A percentile compares a stretch with the other conserved stretches of the same genome.
Evolutionary conservation across 345 rosid genomes (phyloP).

Genomic region (Atalantia buxifolia): DNA sequence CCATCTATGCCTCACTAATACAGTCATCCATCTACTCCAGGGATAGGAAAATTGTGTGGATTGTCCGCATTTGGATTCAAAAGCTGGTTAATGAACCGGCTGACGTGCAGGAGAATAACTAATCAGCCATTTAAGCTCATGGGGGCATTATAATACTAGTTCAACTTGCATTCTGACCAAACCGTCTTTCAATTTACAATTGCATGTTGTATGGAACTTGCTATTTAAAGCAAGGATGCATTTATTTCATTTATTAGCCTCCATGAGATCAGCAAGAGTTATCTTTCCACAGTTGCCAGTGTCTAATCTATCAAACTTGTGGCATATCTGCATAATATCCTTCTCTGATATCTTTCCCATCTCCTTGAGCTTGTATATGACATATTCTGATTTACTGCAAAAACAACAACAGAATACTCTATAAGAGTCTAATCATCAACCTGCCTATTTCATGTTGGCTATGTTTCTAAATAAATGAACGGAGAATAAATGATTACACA

Average conservation of each 20-base stretch:
- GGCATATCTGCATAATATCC: slow-evolving; percentile 52
- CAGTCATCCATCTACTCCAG: background rate
- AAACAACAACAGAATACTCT: background rate
- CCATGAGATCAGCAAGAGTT: slow-evolving; percentile 70
- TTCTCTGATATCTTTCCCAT: slow-evolving; percentile 67
- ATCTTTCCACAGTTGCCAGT: slow-evolving; percentile 69
- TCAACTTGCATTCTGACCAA: slow-evolving; percentile 1
- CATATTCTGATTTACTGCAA: slow-evolving; percentile 68
- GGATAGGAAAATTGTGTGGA: background rate
- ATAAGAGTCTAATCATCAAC: background rate
- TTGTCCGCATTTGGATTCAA: background rate
- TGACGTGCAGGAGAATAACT: background rate
- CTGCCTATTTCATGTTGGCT: background rate
- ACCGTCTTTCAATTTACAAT: background rate
- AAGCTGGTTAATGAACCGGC: background rate
- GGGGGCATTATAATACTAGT: background rate
- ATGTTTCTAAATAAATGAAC: background rate
- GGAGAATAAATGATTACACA: background rate
- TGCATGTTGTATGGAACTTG: background rate
- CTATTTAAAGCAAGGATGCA: background rate
- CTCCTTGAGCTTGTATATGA: slow-evolving; percentile 76
- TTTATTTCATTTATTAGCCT: slow-evolving; percentile 21
- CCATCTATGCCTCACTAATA: background rate
- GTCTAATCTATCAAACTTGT: slow-evolving; percentile 68
- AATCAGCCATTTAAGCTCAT: background rate